Conservation (phyloP, 768 basidiomycete species). For the Mrakia frigida region DNA sequence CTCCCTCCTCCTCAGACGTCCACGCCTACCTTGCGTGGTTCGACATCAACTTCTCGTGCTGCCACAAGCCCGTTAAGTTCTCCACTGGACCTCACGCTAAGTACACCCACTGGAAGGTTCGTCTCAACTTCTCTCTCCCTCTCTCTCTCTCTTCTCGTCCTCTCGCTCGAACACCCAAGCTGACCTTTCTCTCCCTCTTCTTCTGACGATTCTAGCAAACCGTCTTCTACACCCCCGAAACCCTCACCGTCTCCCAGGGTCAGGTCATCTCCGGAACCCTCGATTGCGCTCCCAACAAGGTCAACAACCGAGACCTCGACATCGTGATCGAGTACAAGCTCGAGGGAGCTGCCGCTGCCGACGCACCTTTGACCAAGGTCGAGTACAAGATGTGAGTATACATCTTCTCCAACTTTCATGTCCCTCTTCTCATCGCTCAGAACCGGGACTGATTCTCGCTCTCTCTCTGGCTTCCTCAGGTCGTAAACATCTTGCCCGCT, state of each 20-base stretch:
- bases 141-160: conserved; percentile 34
- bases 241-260: conserved; percentile 52
- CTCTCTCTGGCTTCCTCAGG: neutral
- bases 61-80: conserved; percentile 91
- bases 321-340: conserved; percentile 69
- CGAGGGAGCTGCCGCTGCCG: conserved; percentile 27
- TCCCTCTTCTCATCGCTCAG: no score
- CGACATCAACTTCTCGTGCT: conserved; percentile 89
- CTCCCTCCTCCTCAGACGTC: conserved; percentile 55
- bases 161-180: conserved; percentile 45
- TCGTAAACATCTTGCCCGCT: no score
- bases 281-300: conserved; percentile 76
- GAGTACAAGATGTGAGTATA: conserved; percentile 46
- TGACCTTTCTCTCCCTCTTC: neutral
- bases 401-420: neutral
- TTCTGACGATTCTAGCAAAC: conserved; percentile 61
- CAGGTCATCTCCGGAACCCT: conserved; percentile 69
- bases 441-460: no score
- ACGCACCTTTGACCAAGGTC: conserved; percentile 39
- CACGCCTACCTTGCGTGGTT: conserved; percentile 99
- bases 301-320: conserved; percentile 93
- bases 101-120: conserved; percentile 91
- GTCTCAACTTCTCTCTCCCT: conserved; percentile 39
- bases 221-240: conserved; percentile 82
- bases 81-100: conserved; percentile 96